Evolutionary conservation across 805 yeast genomes (phyloP).

Genomic region (Tetrapisispora namnaoensis): DNA sequence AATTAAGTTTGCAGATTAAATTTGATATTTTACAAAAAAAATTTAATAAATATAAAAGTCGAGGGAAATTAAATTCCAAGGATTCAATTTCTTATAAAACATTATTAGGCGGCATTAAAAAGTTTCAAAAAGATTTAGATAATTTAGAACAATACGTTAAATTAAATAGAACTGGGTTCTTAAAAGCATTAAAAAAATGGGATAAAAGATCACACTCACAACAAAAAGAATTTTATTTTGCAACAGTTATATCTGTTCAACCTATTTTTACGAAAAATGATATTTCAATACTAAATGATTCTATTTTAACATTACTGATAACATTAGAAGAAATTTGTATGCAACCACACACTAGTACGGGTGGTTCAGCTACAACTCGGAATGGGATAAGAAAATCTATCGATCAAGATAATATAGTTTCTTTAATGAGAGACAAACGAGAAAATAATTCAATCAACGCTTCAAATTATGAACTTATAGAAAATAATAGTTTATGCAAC

Average conservation of each 20-base stretch:
- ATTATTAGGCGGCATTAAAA: conserved; percentile 77
- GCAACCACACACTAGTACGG: not conserved
- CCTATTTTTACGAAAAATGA: conserved; percentile 91
- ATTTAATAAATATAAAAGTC: conserved; percentile 40
- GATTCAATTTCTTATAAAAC: conserved; percentile 72
- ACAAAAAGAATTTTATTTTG: conserved; percentile 82
- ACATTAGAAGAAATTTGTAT: conserved; percentile 3
- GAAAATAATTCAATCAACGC: not conserved
- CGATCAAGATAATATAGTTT: not conserved
- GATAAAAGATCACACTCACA: conserved; percentile 93
- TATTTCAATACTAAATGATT: conserved; percentile 74
- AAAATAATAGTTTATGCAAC: not conserved
- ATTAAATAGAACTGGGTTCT: conserved; percentile 89
- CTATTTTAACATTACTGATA: conserved; percentile 24
- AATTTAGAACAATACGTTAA: conserved; percentile 90
- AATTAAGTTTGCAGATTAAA: conserved; percentile 72
- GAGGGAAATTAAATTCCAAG: conserved; percentile 42
- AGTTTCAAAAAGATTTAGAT: conserved; percentile 80
- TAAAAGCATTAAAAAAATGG: conserved; percentile 95
- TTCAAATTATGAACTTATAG: not conserved
- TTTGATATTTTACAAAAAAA: conserved; percentile 68
- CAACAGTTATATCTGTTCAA: conserved; percentile 91
- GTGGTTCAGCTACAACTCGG: not conserved
- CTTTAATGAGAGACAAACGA: not conserved
- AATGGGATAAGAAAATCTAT: not conserved